phyloP scores from a whole-genome alignment of 208 protist genomes.

The Kentomonas sorsogonicus region DNA sequence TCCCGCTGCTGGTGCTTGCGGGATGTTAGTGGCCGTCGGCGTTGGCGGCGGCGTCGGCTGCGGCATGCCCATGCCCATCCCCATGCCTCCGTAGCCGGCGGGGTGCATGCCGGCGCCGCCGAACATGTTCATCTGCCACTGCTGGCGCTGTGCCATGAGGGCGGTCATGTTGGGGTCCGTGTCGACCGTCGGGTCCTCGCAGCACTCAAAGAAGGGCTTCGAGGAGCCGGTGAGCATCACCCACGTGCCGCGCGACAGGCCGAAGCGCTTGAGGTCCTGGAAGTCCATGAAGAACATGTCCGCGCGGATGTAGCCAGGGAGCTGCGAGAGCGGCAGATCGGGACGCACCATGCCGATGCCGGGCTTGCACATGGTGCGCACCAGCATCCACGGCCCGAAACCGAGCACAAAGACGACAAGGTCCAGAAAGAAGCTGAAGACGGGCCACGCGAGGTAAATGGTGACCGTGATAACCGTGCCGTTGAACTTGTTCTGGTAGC shows the following conservation, averaged over 20 bases:
- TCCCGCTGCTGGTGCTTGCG: background rate
- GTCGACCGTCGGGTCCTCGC: conserved; percentile 52
- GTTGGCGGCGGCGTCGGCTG: background rate
- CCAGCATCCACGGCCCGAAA: conserved; percentile 60
- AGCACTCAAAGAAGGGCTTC: conserved; percentile 39
- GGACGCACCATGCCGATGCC: conserved; percentile 64
- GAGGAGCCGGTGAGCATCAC: conserved; percentile 56
- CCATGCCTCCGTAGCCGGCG: conserved; percentile 11
- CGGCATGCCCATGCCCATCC: conserved; percentile 4
- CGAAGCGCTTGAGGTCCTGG: conserved; percentile 55
- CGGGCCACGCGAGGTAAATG: conserved; percentile 75
- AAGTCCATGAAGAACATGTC: conserved; percentile 90
- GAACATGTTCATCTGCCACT: conserved; percentile 37
- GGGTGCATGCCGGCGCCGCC: conserved; percentile 29
- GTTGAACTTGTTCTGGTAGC: conserved; percentile 44
- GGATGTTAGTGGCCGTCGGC: background rate
- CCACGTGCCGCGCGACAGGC: conserved; percentile 72
- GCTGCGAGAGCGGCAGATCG: conserved; percentile 48
- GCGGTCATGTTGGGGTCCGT: conserved; percentile 60
- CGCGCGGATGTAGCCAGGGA: conserved; percentile 70
- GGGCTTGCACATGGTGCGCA: conserved; percentile 52
- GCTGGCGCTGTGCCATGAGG: conserved; percentile 37
- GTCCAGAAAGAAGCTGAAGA: conserved; percentile 60
- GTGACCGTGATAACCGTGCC: conserved; percentile 46
- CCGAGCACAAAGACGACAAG: conserved; percentile 48